These are phyloP conservation scores for Russula ochroleuca DNA, from an alignment of 768 basidiomycete genomes.

Conservation along the genomic window DNA sequence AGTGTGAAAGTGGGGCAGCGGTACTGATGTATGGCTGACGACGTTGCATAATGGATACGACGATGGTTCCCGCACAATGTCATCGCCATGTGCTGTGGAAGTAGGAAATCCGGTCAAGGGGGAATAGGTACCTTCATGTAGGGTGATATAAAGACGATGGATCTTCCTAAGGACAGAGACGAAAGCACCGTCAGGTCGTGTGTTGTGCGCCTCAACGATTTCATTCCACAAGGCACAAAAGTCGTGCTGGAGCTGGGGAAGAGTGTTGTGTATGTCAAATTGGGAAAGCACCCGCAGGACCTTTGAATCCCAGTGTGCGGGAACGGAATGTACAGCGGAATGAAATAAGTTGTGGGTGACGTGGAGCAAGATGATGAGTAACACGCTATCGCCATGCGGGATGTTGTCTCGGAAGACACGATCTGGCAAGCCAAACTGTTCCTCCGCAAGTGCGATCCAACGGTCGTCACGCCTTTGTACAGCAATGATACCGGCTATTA, in stretches of 20 bases:
- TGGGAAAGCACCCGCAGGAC: neutral
- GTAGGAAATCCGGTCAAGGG: neutral
- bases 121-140: neutral
- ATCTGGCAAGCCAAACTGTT: neutral
- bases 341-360: neutral
- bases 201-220: neutral
- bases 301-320: neutral
- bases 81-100: neutral
- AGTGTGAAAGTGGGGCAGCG: neutral
- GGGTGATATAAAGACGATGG: neutral
- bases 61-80: neutral
- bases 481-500: neutral
- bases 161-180: neutral
- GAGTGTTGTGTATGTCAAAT: neutral
- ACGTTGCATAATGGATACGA: conserved; percentile 12
- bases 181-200: neutral
- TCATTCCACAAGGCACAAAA: conserved; percentile 18
- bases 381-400: neutral
- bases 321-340: neutral
- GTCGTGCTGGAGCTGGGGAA: conserved; percentile 5
- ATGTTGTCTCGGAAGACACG: neutral
- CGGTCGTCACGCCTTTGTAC: neutral
- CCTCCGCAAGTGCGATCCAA: neutral
- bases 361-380: conserved; percentile 3
- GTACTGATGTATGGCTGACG: neutral